Percentiles rank a stretch among this genome's conserved stretches.
Evolutionary conservation across 352 stramenopile species (phyloP).

Genomic region (Globisporangium alternatum): DNA sequence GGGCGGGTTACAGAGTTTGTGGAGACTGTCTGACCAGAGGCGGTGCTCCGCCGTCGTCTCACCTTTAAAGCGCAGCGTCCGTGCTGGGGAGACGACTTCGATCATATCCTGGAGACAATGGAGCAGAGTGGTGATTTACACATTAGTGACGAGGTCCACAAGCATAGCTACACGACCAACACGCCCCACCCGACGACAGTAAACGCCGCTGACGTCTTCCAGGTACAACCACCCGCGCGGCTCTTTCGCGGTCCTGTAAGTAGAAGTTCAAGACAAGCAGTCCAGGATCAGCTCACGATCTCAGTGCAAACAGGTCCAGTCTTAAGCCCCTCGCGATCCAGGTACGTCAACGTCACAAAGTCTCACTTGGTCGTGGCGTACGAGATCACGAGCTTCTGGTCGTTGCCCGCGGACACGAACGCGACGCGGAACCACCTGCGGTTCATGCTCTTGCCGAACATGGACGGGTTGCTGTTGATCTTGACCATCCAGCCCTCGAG

Average conservation of each 20-base stretch:
- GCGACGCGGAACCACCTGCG: slow-evolving; percentile 78
- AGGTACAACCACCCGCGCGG: slow-evolving; percentile 77
- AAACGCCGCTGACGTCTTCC: slow-evolving; percentile 71
- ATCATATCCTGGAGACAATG: slow-evolving; percentile 62
- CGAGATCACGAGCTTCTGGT: slow-evolving; percentile 71
- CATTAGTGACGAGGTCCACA: neutral
- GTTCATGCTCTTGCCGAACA: slow-evolving; percentile 77
- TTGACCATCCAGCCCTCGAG: slow-evolving; percentile 86
- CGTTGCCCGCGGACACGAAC: slow-evolving; percentile 39
- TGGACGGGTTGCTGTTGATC: slow-evolving; percentile 80
- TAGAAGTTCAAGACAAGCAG: neutral
- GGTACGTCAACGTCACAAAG: too few relatives aligned
- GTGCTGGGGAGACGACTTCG: slow-evolving; percentile 69
- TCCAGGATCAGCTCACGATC: neutral
- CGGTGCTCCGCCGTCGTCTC: slow-evolving; percentile 75
- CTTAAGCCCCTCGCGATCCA: neutral
- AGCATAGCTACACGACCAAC: neutral
- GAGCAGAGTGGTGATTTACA: neutral
- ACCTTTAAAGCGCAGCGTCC: slow-evolving; percentile 76
- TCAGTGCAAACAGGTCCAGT: neutral
- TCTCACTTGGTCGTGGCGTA: slow-evolving; percentile 78
- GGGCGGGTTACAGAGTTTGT: slow-evolving; percentile 61
- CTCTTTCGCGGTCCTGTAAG: slow-evolving; percentile 62
- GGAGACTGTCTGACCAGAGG: slow-evolving; percentile 79
- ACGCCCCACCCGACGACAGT: slow-evolving; percentile 53